Conservation (phyloP, 768 basidiomycete genomes). For the Tremella fuciformis region DNA sequence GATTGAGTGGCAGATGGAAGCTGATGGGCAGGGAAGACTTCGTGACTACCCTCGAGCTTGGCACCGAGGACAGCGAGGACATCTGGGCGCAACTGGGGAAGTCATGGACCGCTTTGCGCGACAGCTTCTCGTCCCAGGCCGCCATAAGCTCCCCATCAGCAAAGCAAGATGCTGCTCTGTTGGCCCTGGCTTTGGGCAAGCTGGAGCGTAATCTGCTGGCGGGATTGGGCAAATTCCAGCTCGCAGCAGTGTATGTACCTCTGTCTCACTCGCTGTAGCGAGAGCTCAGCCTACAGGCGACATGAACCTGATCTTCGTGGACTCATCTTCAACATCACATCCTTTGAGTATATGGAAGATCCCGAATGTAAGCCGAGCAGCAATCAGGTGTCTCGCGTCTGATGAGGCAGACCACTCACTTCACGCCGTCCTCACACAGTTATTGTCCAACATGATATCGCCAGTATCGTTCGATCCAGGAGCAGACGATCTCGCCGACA, state of each 20-base stretch:
- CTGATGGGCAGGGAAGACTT: no score
- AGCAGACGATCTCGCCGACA: constrained; percentile 62
- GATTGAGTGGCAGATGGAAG: no score
- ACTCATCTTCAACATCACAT: constrained; percentile 70
- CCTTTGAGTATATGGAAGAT: constrained; percentile 69
- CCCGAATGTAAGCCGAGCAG: constrained; percentile 56
- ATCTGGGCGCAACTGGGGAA: constrained; percentile 17
- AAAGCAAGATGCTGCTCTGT: constrained; percentile 23
- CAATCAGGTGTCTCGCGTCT: neutral
- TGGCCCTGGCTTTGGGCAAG: constrained; percentile 58
- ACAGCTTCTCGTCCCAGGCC: constrained; percentile 12
- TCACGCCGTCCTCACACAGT: constrained; percentile 69
- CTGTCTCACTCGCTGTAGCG: neutral
- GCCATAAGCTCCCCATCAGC: neutral
- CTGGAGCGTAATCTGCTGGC: constrained; percentile 84
- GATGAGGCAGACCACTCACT: constrained; percentile 59
- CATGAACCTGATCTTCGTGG: constrained; percentile 69
- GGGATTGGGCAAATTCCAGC: constrained; percentile 69
- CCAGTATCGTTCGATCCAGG: constrained; percentile 60
- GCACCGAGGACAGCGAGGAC: neutral
- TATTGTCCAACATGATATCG: constrained; percentile 80
- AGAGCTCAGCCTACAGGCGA: constrained; percentile 17
- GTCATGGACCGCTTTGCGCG: constrained; percentile 19
- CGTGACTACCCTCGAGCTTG: no score
- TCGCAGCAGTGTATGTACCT: constrained; percentile 64